Percentiles rank a stretch among this genome's conserved stretches.
Evolutionary conservation across 345 rosid species (phyloP).

Genomic region (Gossypium herbaceum): DNA sequence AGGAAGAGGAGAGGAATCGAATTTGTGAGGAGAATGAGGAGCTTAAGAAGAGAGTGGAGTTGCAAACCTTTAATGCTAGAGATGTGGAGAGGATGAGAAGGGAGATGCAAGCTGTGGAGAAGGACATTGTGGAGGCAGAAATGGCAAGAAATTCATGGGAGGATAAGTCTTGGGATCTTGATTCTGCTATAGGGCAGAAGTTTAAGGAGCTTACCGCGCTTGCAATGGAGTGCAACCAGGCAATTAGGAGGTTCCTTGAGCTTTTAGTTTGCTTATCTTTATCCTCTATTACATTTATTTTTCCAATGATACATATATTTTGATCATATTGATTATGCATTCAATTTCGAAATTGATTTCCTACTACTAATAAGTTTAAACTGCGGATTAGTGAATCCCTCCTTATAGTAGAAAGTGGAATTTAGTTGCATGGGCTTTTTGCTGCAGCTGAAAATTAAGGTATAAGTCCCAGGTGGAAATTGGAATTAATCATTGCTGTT

Average conservation of each 20-base stretch:
- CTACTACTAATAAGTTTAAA: background rate
- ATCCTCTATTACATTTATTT: background rate
- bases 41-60: conserved; percentile 61
- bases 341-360: background rate
- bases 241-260: conserved; percentile 48
- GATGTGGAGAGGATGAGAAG: conserved; percentile 95
- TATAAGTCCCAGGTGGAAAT: background rate
- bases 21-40: conserved; percentile 67
- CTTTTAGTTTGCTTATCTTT: background rate
- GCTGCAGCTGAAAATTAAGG: background rate
- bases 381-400: background rate
- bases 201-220: conserved; percentile 67
- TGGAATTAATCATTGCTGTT: background rate
- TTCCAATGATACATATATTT: background rate
- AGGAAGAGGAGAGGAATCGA: conserved; percentile 56
- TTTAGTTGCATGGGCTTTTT: background rate
- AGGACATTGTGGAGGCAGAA: conserved; percentile 67
- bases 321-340: background rate
- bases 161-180: conserved; percentile 79
- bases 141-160: conserved; percentile 64
- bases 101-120: conserved; percentile 83
- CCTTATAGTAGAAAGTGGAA: background rate
- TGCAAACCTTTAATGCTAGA: conserved; percentile 70
- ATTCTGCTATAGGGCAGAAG: conserved; percentile 37
- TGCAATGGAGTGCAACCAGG: conserved; percentile 73